phyloP scores from a whole-genome alignment of 768 basidiomycete species.

The Chiua virens region DNA sequence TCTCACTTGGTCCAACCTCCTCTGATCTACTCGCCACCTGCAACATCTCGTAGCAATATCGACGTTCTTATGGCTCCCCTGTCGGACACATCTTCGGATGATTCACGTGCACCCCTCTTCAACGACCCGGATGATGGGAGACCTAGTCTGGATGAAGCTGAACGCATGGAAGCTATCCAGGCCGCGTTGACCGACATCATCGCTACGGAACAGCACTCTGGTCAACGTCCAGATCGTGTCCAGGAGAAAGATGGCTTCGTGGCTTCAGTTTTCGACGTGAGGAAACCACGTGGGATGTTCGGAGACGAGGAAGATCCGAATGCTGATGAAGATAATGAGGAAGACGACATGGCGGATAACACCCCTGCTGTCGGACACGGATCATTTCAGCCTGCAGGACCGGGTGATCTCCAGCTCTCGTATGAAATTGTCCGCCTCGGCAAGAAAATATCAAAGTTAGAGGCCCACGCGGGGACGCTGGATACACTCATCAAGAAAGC shows the following conservation, averaged over 20 bases:
- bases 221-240: conserved; percentile 14
- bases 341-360: conserved; percentile 31
- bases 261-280: conserved; percentile 7
- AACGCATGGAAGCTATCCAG: conserved; percentile 94
- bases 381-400: conserved; percentile 75
- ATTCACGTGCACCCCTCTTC: conserved; percentile 75
- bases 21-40: conserved; percentile 17
- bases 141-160: conserved; percentile 61
- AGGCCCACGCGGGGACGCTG: conserved; percentile 80
- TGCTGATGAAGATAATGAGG: conserved; percentile 49
- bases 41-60: conserved; percentile 48
- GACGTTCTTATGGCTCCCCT: conserved; percentile 82
- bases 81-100: conserved; percentile 47
- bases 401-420: conserved; percentile 86
- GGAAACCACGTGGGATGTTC: conserved; percentile 32
- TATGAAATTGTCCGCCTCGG: conserved; percentile 81
- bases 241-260: conserved; percentile 8
- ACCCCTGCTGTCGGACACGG: conserved; percentile 38
- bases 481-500: conserved; percentile 92
- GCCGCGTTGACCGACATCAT: conserved; percentile 96
- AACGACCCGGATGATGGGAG: conserved; percentile 69
- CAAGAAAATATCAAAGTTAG: conserved; percentile 72
- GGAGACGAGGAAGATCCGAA: conserved; percentile 39
- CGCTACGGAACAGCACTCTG: conserved; percentile 66
- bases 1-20: conserved; percentile 20